Evolutionary conservation across 345 rosid species (phyloP).

Genomic region (Pugionium dolabratum): DNA sequence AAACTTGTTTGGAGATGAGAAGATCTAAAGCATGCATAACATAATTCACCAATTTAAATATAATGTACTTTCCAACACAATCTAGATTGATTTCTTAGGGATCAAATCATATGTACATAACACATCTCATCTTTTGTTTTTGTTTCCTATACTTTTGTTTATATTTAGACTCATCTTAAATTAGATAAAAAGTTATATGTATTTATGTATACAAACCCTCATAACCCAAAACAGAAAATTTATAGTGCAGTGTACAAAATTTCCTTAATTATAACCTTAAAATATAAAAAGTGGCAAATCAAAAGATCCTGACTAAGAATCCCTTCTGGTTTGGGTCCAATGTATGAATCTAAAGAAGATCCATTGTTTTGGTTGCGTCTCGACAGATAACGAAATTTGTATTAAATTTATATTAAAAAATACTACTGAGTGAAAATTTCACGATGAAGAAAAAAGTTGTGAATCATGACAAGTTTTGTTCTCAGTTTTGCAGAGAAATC

Average conservation of each 20-base stretch:
- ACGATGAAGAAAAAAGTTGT: constrained; percentile 26
- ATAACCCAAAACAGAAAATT: constrained; percentile 22
- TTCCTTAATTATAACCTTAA: constrained; percentile 25
- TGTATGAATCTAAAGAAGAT: constrained; percentile 8
- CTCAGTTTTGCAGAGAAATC: constrained; percentile 31
- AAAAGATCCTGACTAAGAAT: constrained; percentile 25
- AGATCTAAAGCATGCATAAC: no score
- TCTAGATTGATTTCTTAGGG: no score
- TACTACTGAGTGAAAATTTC: constrained; percentile 19
- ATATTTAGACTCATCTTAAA: no score
- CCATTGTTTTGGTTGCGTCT: constrained; percentile 30
- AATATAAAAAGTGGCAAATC: constrained; percentile 18
- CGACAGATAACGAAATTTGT: constrained; percentile 6
- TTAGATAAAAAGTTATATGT: no score
- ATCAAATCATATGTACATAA: no score
- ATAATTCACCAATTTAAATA: no score
- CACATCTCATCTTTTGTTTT: no score
- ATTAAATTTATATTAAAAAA: constrained; percentile 5
- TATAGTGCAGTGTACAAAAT: constrained; percentile 20
- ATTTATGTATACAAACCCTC: no score
- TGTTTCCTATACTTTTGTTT: no score
- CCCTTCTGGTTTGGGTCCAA: constrained; percentile 12
- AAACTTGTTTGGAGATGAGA: no score
- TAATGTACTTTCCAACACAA: no score
- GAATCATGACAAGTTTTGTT: constrained; percentile 28